Percentiles rank a stretch among this genome's conserved stretches.
Conservation (phyloP, 768 basidiomycete species). For the Sporobolomyces phaffii region DNA sequence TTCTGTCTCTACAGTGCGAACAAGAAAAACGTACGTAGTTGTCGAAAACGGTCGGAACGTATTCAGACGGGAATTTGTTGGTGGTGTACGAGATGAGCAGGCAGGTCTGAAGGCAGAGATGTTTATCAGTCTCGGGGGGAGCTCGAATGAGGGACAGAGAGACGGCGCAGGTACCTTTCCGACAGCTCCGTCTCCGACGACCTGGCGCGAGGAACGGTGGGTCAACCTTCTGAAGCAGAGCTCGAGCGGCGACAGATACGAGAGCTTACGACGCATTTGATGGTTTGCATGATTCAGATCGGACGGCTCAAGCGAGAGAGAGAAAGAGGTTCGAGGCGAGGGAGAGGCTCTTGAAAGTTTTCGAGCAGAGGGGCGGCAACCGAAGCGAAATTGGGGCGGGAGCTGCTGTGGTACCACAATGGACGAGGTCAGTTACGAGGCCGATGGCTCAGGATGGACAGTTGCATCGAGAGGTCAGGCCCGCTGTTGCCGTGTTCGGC, state of each 20-base stretch:
- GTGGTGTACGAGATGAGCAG: constrained; percentile 91
- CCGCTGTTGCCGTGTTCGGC: too few relatives aligned
- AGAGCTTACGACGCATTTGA: constrained; percentile 72
- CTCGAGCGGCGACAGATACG: neutral
- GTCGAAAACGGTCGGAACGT: constrained; percentile 95
- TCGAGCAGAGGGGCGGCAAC: too few relatives aligned
- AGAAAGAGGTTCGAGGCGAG: neutral
- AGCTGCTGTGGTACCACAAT: too few relatives aligned
- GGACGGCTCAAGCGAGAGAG: neutral
- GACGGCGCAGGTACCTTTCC: constrained; percentile 84
- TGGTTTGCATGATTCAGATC: constrained; percentile 69
- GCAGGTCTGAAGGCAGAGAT: constrained; percentile 62
- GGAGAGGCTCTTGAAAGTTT: too few relatives aligned
- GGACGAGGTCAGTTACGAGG: too few relatives aligned
- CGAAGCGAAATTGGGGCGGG: neutral
- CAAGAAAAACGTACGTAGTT: constrained; percentile 56
- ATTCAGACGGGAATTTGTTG: constrained; percentile 98
- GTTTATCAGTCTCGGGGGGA: constrained; percentile 20
- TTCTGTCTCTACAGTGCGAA: too few relatives aligned
- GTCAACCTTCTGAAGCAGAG: too few relatives aligned
- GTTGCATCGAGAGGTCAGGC: too few relatives aligned
- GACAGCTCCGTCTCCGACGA: constrained; percentile 95
- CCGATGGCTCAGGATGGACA: too few relatives aligned
- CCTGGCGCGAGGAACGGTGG: constrained; percentile 3
- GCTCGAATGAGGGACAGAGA: too few relatives aligned